These are phyloP conservation scores for Extremus antarcticus DNA, from an alignment of 495 filamentous ascomycete genomes.

Conservation along the genomic window DNA sequence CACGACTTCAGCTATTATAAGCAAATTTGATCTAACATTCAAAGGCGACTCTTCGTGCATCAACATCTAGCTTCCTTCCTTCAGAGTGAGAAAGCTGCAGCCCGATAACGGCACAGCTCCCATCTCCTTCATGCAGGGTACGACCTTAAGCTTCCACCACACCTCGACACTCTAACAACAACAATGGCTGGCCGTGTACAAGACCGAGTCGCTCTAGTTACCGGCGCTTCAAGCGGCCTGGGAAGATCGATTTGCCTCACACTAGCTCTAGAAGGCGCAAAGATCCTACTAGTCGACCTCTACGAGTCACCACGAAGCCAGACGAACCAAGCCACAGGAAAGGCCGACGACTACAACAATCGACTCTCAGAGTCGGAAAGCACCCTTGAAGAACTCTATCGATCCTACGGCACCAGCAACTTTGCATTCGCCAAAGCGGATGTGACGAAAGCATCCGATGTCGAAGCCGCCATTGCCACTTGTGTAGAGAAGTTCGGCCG, in stretches of 20 bases:
- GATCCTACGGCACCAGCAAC: conserved; percentile 14
- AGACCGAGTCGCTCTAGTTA: conserved; percentile 27
- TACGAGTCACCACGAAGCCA: conserved; percentile 16
- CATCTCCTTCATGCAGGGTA: not conserved
- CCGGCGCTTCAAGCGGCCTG: conserved; percentile 26
- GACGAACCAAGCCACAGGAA: conserved; percentile 11
- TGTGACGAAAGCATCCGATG: conserved; percentile 26
- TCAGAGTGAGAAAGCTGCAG: not conserved
- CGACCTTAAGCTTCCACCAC: not conserved
- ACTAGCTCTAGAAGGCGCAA: conserved; percentile 27
- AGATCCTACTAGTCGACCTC: conserved; percentile 25
- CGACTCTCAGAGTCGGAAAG: conserved; percentile 7
- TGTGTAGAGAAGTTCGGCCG: conserved; percentile 35
- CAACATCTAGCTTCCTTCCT: no score
- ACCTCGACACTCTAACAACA: not conserved
- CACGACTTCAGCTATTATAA: no score
- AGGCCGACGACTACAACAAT: conserved; percentile 17
- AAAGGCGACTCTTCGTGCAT: no score
- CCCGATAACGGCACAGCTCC: not conserved
- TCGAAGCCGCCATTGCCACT: conserved; percentile 31
- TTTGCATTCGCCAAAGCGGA: conserved; percentile 33
- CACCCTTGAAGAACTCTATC: conserved; percentile 16
- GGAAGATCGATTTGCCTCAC: conserved; percentile 28
- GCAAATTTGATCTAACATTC: no score
- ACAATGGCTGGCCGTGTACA: conserved; percentile 21